Evolutionary conservation across 2,329 filamentous ascomycete genomes (phyloP).

Genomic region (Dryadomyces quercivorus): DNA sequence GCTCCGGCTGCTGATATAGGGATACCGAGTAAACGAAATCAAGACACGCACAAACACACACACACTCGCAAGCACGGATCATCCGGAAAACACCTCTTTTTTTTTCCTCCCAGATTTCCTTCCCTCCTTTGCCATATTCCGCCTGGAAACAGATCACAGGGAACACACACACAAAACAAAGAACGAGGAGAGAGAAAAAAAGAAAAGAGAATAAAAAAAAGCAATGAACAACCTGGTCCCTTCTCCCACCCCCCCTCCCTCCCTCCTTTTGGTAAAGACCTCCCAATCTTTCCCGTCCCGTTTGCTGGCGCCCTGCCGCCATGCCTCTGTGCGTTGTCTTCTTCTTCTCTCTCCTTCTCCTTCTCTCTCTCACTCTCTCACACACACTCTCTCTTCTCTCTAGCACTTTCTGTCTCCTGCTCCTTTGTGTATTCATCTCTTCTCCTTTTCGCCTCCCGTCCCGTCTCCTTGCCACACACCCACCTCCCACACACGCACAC

Average conservation of each 20-base stretch:
- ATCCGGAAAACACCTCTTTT: background rate
- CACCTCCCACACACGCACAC: background rate
- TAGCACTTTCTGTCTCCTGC: background rate
- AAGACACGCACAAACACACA: too few species aligned
- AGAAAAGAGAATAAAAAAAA: background rate
- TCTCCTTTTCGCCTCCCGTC: background rate
- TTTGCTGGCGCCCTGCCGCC: background rate
- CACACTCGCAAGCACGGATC: too few species aligned
- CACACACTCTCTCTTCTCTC: background rate
- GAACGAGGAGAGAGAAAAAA: background rate
- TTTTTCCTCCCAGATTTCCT: background rate
- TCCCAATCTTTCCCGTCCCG: background rate
- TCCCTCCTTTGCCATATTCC: background rate
- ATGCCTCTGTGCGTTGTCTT: background rate
- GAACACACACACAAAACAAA: background rate
- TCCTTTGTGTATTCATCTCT: background rate
- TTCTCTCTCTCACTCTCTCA: background rate
- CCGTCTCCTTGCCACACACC: background rate
- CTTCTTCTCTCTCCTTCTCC: background rate
- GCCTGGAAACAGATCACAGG: background rate
- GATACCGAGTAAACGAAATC: too few species aligned
- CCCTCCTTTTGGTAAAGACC: background rate
- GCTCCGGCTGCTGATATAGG: too few species aligned
- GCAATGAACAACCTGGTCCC: background rate
- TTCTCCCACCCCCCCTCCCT: background rate